A percentile compares a stretch with the other conserved stretches of the same genome.
Evolutionary conservation across 164 flowering plant genomes (phyloP).

Genomic region (Cinnamomum chago): DNA sequence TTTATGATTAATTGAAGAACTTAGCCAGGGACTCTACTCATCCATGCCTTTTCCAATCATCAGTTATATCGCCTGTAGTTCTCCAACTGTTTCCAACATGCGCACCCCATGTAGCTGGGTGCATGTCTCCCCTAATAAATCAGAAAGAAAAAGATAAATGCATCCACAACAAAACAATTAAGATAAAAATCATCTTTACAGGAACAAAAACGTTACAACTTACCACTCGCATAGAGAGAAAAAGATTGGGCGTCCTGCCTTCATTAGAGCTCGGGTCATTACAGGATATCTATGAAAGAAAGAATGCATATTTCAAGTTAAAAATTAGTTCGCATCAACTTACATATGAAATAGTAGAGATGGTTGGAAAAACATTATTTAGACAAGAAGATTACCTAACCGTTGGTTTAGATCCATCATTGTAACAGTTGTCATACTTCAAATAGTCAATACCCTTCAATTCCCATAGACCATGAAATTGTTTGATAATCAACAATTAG

Average conservation of each 20-base stretch:
- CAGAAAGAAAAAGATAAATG: not conserved
- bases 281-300: constrained; percentile 39
- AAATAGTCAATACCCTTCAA: constrained; percentile 52
- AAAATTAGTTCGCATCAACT: not conserved
- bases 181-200: not conserved
- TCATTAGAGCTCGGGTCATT: constrained; percentile 62
- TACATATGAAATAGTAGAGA: not conserved
- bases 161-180: not conserved
- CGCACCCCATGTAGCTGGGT: constrained; percentile 66
- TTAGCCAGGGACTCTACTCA: not conserved
- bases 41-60: constrained; percentile 51
- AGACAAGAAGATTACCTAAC: constrained; percentile 23
- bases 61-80: constrained; percentile 61
- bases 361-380: not conserved
- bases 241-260: constrained; percentile 56
- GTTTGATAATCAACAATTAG: not conserved
- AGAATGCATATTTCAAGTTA: not conserved
- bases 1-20: not conserved
- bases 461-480: not conserved
- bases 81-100: constrained; percentile 72
- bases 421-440: constrained; percentile 55
- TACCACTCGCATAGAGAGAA: constrained; percentile 76
- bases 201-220: not conserved
- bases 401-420: constrained; percentile 31
- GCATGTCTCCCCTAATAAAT: constrained; percentile 50